Evolutionary conservation across 306 rosid species (phyloP).

Genomic region (Benincasa hispida): DNA sequence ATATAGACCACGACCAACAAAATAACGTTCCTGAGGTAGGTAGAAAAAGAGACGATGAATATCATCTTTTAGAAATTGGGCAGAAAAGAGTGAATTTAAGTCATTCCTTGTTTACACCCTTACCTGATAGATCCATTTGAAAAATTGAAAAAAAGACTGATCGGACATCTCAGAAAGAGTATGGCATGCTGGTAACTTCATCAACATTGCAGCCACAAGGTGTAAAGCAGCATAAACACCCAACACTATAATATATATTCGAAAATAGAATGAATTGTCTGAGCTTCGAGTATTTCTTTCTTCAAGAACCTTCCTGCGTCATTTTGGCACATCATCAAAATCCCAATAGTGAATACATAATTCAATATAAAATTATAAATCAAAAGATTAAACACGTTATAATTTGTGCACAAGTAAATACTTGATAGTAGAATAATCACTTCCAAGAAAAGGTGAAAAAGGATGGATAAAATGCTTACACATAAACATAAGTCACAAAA

Average conservation of each 20-base stretch:
- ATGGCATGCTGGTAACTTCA: slow-evolving; percentile 84
- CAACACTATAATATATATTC: slow-evolving; percentile 78
- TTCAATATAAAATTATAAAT: not conserved
- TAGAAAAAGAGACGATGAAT: slow-evolving; percentile 10
- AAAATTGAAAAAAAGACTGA: slow-evolving; percentile 87
- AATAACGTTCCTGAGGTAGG: slow-evolving; percentile 74
- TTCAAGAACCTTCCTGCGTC: slow-evolving; percentile 82
- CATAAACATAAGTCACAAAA: slow-evolving; percentile 52
- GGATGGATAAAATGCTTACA: slow-evolving; percentile 35
- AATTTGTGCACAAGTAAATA: not conserved
- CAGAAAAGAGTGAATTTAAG: not conserved
- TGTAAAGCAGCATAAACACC: slow-evolving; percentile 74
- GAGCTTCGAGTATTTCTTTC: slow-evolving; percentile 53
- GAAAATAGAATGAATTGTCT: slow-evolving; percentile 70
- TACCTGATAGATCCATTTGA: slow-evolving; percentile 96
- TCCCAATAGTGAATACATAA: not conserved
- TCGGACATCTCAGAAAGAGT: slow-evolving; percentile 74
- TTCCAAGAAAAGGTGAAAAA: not conserved
- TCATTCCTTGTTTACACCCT: not conserved
- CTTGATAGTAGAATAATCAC: not conserved
- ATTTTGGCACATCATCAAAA: slow-evolving; percentile 4
- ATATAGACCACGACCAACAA: slow-evolving; percentile 89
- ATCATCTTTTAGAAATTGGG: not conserved
- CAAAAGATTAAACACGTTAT: not conserved
- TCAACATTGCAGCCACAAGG: slow-evolving; percentile 41